These are phyloP conservation scores for Parascedosporium putredinis DNA, from an alignment of 2,329 filamentous ascomycete species.

Conservation along the genomic window DNA sequence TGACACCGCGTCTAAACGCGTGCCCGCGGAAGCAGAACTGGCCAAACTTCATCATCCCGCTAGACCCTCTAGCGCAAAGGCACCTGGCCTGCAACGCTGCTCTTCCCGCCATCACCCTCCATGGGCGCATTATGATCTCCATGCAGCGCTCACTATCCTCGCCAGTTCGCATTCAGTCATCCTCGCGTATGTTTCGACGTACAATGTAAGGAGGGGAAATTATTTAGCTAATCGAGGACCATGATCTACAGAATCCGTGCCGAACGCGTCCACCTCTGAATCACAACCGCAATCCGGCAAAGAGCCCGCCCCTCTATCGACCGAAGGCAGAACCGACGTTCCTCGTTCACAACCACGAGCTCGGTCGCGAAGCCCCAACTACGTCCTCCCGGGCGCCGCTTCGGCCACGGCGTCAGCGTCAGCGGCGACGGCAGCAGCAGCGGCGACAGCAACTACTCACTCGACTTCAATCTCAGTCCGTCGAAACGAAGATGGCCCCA, in stretches of 20 bases:
- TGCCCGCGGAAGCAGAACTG: not conserved
- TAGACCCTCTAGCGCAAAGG: not conserved
- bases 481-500: conserved; percentile 6
- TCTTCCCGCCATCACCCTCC: not conserved
- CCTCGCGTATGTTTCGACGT: conserved; percentile 7
- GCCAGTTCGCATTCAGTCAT: conserved; percentile 5
- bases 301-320: not conserved
- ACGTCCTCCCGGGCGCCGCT: too few relatives aligned
- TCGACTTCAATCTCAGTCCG: not conserved
- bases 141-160: conserved; percentile 9
- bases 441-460: not conserved
- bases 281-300: not conserved
- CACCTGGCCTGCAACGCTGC: not conserved
- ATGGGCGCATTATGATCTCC: conserved; percentile 10
- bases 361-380: conserved; percentile 4
- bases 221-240: conserved; percentile 2
- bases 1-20: not conserved
- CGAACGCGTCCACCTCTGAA: not conserved
- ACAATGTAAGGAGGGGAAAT: not conserved
- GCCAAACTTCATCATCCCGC: not conserved
- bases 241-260: not conserved
- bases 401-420: too few relatives aligned
- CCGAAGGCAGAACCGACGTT: not conserved
- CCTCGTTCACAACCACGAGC: not conserved
- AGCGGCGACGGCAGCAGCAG: too few relatives aligned